Base-by-base conservation (phyloP, 2,329 filamentous ascomycete species). In the Fusarium aywerte region DNA sequence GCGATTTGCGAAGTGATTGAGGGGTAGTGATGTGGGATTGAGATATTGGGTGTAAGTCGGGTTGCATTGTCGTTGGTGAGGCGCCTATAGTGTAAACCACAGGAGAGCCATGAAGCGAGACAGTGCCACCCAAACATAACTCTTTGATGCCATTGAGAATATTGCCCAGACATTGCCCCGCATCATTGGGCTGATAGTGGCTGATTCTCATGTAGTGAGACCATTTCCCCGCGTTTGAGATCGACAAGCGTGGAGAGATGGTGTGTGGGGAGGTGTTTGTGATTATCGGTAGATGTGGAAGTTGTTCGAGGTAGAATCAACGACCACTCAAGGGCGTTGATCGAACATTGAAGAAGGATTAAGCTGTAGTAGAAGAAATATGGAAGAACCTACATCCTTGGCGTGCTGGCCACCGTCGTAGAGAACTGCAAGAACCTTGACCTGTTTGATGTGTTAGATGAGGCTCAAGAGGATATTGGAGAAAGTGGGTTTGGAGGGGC, bases 371-470 rank as follows among this genome's bases (percentile, higher is more conserved):
- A 51, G 35, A 36, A 53, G 29, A 47, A 58, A 35, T 15, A 31
- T 50, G 32, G 50, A 62, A 49, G 38, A 23, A 76, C 83, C 80
- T 79, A 96, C 93, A 77, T 97, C 87, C 82, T 91, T 84, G 83
- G 94, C 93, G 85, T 97, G 93, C 84, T 93, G 84, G 79, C 89
- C 87, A 80, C 93, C 94, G 82, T 97, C 94, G 86, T 97, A 97
- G 74, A 97, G 88, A 75, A 97, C 92, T 78, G 94, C 86, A 79
- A 97, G 90, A 83, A 97, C 92, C 85, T 97, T 97, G 84, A 94
- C 94, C 93, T 97, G 74, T 76, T 75, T 44, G 23, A 15, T 13
- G 20, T 60, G 70, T 73, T 62, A 73, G 69, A 54, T 56, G 64
- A 58, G 53, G 56, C 62, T 58, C 45, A 39, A 58, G 32, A 33